Evolutionary conservation across 1,284 basidiomycete species (phyloP).

Genomic region (Fomes fomentarius): DNA sequence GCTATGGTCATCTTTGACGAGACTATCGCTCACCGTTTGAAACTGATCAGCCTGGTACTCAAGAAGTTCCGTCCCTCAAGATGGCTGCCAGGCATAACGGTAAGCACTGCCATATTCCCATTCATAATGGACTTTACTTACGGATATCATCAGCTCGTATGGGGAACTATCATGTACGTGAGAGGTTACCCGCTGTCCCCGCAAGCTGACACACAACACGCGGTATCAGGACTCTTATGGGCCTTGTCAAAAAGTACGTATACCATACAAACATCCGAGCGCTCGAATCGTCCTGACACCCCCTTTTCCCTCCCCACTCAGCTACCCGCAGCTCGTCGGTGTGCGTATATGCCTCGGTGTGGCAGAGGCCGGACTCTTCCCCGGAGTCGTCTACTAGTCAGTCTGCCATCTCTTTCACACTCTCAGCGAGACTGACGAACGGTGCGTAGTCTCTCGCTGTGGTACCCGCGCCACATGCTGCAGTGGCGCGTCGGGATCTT

Average conservation of each 20-base stretch:
- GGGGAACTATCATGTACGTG: conserved; percentile 27
- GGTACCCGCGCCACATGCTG: conserved; percentile 40
- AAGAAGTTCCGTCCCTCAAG: conserved; percentile 39
- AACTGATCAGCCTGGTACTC: conserved; percentile 30
- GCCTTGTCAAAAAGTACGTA: conserved; percentile 62
- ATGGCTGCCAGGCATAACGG: conserved; percentile 37
- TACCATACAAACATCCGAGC: background rate
- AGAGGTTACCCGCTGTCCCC: no score
- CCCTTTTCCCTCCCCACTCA: conserved; percentile 50
- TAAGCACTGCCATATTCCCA: conserved; percentile 2
- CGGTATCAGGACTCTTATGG: conserved; percentile 63
- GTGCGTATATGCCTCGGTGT: conserved; percentile 63
- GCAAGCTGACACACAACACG: background rate
- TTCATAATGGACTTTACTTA: background rate
- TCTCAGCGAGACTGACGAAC: background rate
- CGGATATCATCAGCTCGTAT: conserved; percentile 21
- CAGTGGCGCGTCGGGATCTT: conserved; percentile 39
- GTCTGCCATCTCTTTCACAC: conserved; percentile 2
- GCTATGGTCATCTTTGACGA: background rate
- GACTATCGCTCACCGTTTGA: background rate
- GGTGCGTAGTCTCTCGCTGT: conserved; percentile 33
- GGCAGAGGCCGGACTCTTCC: conserved; percentile 72
- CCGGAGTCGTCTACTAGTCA: conserved; percentile 67
- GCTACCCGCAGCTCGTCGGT: conserved; percentile 64
- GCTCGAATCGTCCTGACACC: background rate